A percentile compares a stretch with the other conserved stretches of the same genome.
Conservation (phyloP, 2,329 filamentous ascomycete genomes). For the Bipolaris bicolor region DNA sequence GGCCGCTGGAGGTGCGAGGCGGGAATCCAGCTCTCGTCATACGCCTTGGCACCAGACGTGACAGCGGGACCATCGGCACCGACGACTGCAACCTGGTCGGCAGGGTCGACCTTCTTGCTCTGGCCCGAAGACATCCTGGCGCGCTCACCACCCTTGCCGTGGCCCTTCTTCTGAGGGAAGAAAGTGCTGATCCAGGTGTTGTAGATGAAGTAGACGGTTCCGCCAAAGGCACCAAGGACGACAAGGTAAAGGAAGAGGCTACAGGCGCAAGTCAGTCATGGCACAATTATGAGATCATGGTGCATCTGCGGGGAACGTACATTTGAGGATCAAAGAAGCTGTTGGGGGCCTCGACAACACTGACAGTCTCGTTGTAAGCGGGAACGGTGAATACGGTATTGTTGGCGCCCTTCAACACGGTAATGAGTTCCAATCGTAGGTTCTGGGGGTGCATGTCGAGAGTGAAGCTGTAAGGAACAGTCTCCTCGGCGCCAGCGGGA, state of each 20-base stretch:
- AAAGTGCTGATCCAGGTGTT: slow-evolving; percentile 96
- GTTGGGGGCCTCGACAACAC: slow-evolving; percentile 86
- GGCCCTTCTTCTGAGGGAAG: slow-evolving; percentile 79
- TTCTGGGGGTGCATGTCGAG: slow-evolving; percentile 95
- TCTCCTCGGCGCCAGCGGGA: slow-evolving; percentile 75
- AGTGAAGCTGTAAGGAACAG: slow-evolving; percentile 80
- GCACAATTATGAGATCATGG: not conserved
- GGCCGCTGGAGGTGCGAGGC: slow-evolving; percentile 87
- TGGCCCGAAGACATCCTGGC: slow-evolving; percentile 66
- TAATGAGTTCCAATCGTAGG: slow-evolving; percentile 75
- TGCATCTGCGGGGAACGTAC: slow-evolving; percentile 60
- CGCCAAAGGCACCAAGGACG: slow-evolving; percentile 77
- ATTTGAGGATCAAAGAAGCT: slow-evolving; percentile 95
- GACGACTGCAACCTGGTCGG: slow-evolving; percentile 65
- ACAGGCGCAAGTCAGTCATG: slow-evolving; percentile 20
- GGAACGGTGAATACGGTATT: slow-evolving; percentile 76
- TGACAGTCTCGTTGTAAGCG: slow-evolving; percentile 81
- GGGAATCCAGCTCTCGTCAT: slow-evolving; percentile 94
- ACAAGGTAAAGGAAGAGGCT: slow-evolving; percentile 98
- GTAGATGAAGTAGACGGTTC: slow-evolving; percentile 94
- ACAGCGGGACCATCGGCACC: slow-evolving; percentile 74
- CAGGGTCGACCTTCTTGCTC: slow-evolving; percentile 70
- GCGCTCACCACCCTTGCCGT: slow-evolving; percentile 69
- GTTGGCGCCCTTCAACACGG: slow-evolving; percentile 71
- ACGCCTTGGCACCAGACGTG: slow-evolving; percentile 73